These are phyloP conservation scores for Luzula sylvatica DNA, from an alignment of 176 grass and related monocot species.

Conservation along the genomic window DNA sequence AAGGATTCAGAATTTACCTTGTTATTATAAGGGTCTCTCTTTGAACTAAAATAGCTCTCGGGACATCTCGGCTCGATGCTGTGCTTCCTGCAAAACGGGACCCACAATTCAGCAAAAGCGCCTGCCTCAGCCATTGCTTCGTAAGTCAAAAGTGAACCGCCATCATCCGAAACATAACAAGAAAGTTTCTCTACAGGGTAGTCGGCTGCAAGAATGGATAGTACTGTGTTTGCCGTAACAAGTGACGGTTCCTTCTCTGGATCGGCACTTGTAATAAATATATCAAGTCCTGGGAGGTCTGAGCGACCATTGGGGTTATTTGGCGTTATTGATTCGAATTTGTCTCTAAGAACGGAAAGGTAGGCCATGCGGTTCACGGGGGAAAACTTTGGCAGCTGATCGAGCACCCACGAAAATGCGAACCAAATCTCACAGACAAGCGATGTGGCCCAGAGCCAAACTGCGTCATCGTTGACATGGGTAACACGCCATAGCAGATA, in stretches of 20 bases:
- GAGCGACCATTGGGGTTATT: slow-evolving; percentile 46
- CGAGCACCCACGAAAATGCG: slow-evolving; percentile 79
- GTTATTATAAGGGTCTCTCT: slow-evolving; percentile 70
- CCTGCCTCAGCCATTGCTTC: slow-evolving; percentile 77
- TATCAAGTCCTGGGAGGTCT: slow-evolving; percentile 50
- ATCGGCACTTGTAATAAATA: slow-evolving; percentile 85
- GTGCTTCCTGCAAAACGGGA: slow-evolving; percentile 92
- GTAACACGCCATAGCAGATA: slow-evolving; percentile 73
- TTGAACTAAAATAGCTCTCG: slow-evolving; percentile 88
- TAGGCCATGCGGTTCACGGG: slow-evolving; percentile 77
- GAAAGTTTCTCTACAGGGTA: slow-evolving; percentile 61
- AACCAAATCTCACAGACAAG: slow-evolving; percentile 91
- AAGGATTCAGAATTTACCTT: neutral
- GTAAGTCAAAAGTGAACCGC: slow-evolving; percentile 66
- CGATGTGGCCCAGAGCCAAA: slow-evolving; percentile 90
- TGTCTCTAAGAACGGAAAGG: slow-evolving; percentile 45
- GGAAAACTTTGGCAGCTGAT: slow-evolving; percentile 75
- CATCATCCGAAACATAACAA: slow-evolving; percentile 93
- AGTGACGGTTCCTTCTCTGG: slow-evolving; percentile 80
- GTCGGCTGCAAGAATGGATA: slow-evolving; percentile 88
- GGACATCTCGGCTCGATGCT: slow-evolving; percentile 56
- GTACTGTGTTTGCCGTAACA: slow-evolving; percentile 77
- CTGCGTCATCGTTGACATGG: slow-evolving; percentile 72
- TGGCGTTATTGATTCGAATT: slow-evolving; percentile 37
- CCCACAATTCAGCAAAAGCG: slow-evolving; percentile 69